Evolutionary conservation across 2,329 filamentous ascomycete genomes (phyloP).

Genomic region (Gliomastix tumulicola): DNA sequence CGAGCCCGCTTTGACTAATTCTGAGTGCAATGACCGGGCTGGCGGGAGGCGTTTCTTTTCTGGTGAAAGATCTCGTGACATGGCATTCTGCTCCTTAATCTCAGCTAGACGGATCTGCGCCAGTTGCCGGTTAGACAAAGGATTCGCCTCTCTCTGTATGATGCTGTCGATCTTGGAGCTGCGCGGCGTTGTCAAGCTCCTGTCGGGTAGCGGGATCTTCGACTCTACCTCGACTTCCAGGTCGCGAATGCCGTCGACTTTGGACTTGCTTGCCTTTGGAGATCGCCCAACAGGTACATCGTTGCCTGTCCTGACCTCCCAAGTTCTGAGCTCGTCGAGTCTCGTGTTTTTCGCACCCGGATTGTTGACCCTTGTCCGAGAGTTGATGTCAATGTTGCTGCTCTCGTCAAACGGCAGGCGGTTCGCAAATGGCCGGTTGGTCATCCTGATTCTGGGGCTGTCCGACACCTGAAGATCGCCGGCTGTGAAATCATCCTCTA

Average conservation of each 20-base stretch:
- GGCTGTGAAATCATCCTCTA: slow-evolving; percentile 52
- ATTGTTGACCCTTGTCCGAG: slow-evolving; percentile 15
- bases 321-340: slow-evolving; percentile 35
- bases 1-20: slow-evolving; percentile 3
- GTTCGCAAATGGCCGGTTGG: slow-evolving; percentile 24
- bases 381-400: slow-evolving; percentile 18
- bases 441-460: slow-evolving; percentile 43
- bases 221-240: slow-evolving; percentile 22
- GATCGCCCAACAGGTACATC: slow-evolving; percentile 10
- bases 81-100: slow-evolving; percentile 42
- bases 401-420: slow-evolving; percentile 22
- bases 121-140: slow-evolving; percentile 36
- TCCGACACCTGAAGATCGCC: slow-evolving; percentile 47
- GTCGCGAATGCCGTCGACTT: slow-evolving; percentile 26
- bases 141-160: slow-evolving; percentile 32
- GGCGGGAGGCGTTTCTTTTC: slow-evolving; percentile 22
- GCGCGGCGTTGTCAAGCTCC: slow-evolving; percentile 15
- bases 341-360: slow-evolving; percentile 29
- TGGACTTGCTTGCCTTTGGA: slow-evolving; percentile 14
- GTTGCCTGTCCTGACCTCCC: slow-evolving; percentile 27
- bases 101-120: slow-evolving; percentile 44
- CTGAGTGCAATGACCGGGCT: too few species aligned
- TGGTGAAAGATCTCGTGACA: slow-evolving; percentile 34
- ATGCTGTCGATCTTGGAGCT: slow-evolving; percentile 46
- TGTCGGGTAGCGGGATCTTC: slow-evolving; percentile 20